Evolutionary conservation across 2,329 filamentous ascomycete species (phyloP), one percentile per base, ranked within the genome.

Genomic region (Talaromyces sp.): DNA sequence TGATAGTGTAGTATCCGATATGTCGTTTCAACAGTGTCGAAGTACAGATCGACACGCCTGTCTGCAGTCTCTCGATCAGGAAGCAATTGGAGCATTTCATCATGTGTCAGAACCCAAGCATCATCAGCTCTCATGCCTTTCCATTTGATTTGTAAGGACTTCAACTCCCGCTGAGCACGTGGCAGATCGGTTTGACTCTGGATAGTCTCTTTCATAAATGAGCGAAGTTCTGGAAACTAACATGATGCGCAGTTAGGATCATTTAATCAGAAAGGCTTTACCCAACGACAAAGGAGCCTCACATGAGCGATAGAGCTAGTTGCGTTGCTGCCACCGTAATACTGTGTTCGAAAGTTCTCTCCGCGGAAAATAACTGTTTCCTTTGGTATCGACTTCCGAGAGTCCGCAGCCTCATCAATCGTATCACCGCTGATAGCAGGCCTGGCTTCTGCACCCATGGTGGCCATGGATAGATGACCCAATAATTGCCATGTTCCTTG

Each of bases 1-100:
- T 67, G 69, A 2, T 60, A 57, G 55, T 72, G 70, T 11, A 72
- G 40, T 18, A 72, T 66, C 1, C 66, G 64, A 60, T 70, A 70
- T 0, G 65, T 60, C 1, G 57, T 63, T 57, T 72, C 70, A 23
- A 71, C 66, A 6, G 64, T 70, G 4, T 67, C 62, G 35, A 70
- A 65, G 37, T 72, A 72, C 5, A 66, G 44, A 21, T 64, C 50
- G 12, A 72, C 65, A 25, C 69, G 63, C 23, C 54, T 57, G 64
- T 71, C 66, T 16, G 64, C 58, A 4, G 61, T 66, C 7, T 66
- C 63, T 40, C 63, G 61, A 6, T 66, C 62, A 9, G 70, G 70
- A n/a, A 71, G 59, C 0, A 70, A 59, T 28, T 66, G 50, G 11
- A 66, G 55, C 18, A 69, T 39, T 14, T 67, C 67, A 33, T 62